Percentiles rank a stretch among this genome's conserved stretches.
These are phyloP conservation scores for Beauveria australis DNA, from an alignment of 2,329 filamentous ascomycete genomes.

Conservation along the genomic window DNA sequence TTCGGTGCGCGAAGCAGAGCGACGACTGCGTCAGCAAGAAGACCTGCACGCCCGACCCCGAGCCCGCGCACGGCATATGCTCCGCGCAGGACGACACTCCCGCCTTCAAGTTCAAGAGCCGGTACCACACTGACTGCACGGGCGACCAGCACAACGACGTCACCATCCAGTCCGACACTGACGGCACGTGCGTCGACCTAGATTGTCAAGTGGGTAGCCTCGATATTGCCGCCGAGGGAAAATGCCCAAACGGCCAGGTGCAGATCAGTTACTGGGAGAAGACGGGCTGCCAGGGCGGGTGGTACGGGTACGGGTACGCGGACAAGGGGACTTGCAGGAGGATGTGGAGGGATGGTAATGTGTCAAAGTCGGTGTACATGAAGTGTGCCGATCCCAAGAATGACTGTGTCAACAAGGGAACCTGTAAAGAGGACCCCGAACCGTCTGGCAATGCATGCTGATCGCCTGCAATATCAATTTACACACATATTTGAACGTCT, in stretches of 20 bases:
- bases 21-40: not conserved
- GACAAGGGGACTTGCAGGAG: not conserved
- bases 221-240: not conserved
- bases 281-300: not conserved
- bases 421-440: not conserved
- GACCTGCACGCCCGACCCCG: not conserved
- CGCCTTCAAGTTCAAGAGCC: conserved; percentile 1
- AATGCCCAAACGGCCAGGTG: conserved; percentile 1
- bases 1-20: not conserved
- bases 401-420: not conserved
- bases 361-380: not conserved
- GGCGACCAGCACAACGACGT: conserved; percentile 6
- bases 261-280: not conserved
- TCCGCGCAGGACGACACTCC: not conserved
- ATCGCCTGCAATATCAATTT: not conserved
- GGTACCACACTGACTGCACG: conserved; percentile 7
- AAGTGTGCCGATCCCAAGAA: not conserved
- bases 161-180: not conserved
- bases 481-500: not conserved
- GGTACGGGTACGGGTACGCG: not conserved
- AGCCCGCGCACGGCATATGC: not conserved
- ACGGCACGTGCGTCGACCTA: conserved; percentile 8
- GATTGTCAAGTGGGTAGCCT: conserved; percentile 7
- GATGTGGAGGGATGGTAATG: not conserved
- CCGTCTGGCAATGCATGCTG: not conserved